Evolutionary conservation across 768 basidiomycete species (phyloP).

Genomic region (Rhodotorula taiwanensis): DNA sequence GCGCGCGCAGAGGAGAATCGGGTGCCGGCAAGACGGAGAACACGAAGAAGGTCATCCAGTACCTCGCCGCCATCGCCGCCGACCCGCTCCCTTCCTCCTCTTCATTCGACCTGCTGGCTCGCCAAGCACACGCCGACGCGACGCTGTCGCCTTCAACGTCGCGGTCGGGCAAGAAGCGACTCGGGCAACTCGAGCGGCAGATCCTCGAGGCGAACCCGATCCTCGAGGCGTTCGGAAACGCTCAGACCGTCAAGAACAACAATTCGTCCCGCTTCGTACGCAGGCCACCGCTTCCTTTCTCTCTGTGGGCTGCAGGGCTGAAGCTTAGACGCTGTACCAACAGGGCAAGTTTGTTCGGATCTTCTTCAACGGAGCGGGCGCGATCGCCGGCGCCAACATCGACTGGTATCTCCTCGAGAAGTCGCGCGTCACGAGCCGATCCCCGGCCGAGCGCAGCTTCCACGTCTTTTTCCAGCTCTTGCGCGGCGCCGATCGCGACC

Average conservation of each 20-base stretch:
- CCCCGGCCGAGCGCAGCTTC: constrained; percentile 82
- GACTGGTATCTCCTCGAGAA: constrained; percentile 99
- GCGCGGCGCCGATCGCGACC: constrained; percentile 57
- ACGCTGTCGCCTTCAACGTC: background rate
- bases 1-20: constrained; percentile 72
- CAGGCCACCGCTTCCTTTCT: constrained; percentile 1
- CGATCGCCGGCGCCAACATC: constrained; percentile 94
- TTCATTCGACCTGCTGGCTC: constrained; percentile 53
- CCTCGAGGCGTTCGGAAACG: constrained; percentile 95
- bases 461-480: constrained; percentile 96
- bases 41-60: constrained; percentile 96
- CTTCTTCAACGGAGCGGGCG: constrained; percentile 82
- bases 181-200: constrained; percentile 87
- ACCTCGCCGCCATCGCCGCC: constrained; percentile 91
- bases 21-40: constrained; percentile 99
- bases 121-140: constrained; percentile 24
- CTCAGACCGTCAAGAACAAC: constrained; percentile 95
- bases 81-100: constrained; percentile 54
- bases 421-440: constrained; percentile 82
- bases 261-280: constrained; percentile 85
- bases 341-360: constrained; percentile 92
- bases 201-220: constrained; percentile 97
- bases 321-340: background rate
- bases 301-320: background rate
- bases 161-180: constrained; percentile 34